Evolutionary conservation across 768 basidiomycete genomes (phyloP).

Genomic region (Boletus insuetus): DNA sequence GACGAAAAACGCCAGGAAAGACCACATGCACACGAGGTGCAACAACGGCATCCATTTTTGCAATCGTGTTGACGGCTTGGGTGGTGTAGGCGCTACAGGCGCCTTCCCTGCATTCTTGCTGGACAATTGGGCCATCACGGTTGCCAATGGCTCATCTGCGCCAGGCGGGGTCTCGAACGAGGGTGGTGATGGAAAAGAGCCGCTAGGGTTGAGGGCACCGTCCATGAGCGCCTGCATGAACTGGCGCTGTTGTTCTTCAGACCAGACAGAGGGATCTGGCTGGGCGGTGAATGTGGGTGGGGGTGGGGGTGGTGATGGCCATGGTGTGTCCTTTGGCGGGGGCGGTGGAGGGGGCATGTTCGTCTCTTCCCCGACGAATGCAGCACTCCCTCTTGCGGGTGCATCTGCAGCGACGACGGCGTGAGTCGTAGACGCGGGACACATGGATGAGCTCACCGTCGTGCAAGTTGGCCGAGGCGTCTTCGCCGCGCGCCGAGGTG

Average conservation of each 20-base stretch:
- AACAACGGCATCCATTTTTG: constrained; percentile 65
- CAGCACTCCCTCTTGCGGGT: constrained; percentile 15
- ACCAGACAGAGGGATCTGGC: constrained; percentile 60
- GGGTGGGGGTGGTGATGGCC: constrained; percentile 25
- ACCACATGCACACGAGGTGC: constrained; percentile 64
- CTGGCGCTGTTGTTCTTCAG: constrained; percentile 64
- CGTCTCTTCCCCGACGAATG: constrained; percentile 40
- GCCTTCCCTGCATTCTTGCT: constrained; percentile 30
- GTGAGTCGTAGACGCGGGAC: not conserved
- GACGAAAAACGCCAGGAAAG: constrained; percentile 64
- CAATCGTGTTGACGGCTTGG: constrained; percentile 43
- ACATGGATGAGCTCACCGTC: constrained; percentile 35
- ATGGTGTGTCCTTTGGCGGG: constrained; percentile 23
- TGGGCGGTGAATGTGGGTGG: constrained; percentile 16
- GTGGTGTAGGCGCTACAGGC: constrained; percentile 17
- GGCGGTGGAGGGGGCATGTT: constrained; percentile 26
- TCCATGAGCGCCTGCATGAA: constrained; percentile 65
- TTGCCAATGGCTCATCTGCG: constrained; percentile 45
- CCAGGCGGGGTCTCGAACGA: constrained; percentile 3
- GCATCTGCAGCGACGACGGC: not conserved
- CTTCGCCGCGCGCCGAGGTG: constrained; percentile 69
- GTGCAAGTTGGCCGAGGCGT: constrained; percentile 53
- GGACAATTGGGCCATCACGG: constrained; percentile 36
- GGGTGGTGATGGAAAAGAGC: constrained; percentile 10
- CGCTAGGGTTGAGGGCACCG: constrained; percentile 30